Evolutionary conservation across 2,329 filamentous ascomycete genomes (phyloP), one percentile per base, ranked within the genome.

Genomic region (Penicillium aurantiogriseum): DNA sequence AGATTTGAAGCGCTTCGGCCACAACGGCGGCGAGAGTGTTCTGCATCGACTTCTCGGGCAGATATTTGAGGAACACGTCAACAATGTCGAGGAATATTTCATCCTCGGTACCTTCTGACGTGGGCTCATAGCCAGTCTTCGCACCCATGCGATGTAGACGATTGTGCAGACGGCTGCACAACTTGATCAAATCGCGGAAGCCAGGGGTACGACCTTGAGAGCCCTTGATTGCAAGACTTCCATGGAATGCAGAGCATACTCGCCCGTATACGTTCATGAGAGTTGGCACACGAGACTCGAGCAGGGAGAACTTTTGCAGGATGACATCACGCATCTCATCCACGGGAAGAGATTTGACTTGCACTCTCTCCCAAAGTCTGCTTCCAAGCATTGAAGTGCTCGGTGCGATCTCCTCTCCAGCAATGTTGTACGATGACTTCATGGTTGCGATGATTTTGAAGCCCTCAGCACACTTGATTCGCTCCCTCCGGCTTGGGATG

Each of bases 361-460:
- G 81, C n/a, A 96, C 83, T 42, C 83, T 81, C 59, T 89, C 85
- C 95, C 95, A 99, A 57, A 97, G 86, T 48, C 93, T 86, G 67
- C 88, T 83, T 21, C 94, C 93, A 31, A 97, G 85, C 72, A 96
- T 86, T 58, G 83, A 82, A 33, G 80, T 74, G 51, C 83, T 85
- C 4, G 90, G 89, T 17, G 88, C 76, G 47, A 86, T 88, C 81
- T 91, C 79, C 81, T 88, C 81, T 78, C 89, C 89, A 59, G 85
- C 81, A 9, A 87, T 85, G 52, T 85, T 85, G 21, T 82, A 71
- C 3, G 77, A 78, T 4, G 89, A 94, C 61, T 93, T 87, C 64
- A 97, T 88, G 0, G 93, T 97, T 5, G 93, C 94, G 71, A 99
- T 88, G 21, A 99, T 88, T 54, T 90, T 88, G 73, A 99, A 99